A percentile compares a stretch with the other conserved stretches of the same genome.
These are phyloP conservation scores for Rhizopogon vesiculosus DNA, from an alignment of 768 basidiomycete genomes.

Conservation along the genomic window DNA sequence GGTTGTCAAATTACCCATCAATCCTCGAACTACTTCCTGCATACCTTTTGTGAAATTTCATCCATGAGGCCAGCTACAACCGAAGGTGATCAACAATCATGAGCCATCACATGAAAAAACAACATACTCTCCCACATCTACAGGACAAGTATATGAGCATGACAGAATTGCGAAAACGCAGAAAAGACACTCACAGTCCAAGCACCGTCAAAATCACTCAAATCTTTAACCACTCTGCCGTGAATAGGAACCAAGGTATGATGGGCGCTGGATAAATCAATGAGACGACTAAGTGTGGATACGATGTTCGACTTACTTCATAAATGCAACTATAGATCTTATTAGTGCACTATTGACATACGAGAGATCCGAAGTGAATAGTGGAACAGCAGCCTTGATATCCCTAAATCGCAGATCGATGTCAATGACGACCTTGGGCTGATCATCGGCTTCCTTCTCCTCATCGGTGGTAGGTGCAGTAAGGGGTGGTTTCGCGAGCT, in stretches of 20 bases:
- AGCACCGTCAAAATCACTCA: slow-evolving; percentile 89
- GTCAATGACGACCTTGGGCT: slow-evolving; percentile 68
- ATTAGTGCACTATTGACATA: slow-evolving; percentile 92
- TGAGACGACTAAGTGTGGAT: background rate
- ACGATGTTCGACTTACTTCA: slow-evolving; percentile 64
- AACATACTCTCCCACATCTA: slow-evolving; percentile 91
- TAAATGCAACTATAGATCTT: slow-evolving; percentile 95
- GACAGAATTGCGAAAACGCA: slow-evolving; percentile 2
- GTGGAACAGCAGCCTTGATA: slow-evolving; percentile 90
- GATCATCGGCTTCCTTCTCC: slow-evolving; percentile 22
- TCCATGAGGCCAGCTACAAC: slow-evolving; percentile 83
- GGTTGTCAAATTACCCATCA: background rate
- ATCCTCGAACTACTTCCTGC: slow-evolving; percentile 4
- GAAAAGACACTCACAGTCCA: slow-evolving; percentile 72
- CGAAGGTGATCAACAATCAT: slow-evolving; percentile 7
- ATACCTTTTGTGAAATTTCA: slow-evolving; percentile 80
- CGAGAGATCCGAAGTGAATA: slow-evolving; percentile 84
- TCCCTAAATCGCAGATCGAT: slow-evolving; percentile 94
- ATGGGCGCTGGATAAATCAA: slow-evolving; percentile 60
- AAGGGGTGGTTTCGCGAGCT: slow-evolving; percentile 82
- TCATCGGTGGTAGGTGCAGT: slow-evolving; percentile 55
- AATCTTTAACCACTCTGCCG: slow-evolving; percentile 79
- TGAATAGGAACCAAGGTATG: slow-evolving; percentile 92
- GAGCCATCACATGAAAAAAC: background rate
- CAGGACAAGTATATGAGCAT: slow-evolving; percentile 8